Evolutionary conservation across 2,329 filamentous ascomycete genomes (phyloP).

Genomic region (Lachnellula occidentalis): DNA sequence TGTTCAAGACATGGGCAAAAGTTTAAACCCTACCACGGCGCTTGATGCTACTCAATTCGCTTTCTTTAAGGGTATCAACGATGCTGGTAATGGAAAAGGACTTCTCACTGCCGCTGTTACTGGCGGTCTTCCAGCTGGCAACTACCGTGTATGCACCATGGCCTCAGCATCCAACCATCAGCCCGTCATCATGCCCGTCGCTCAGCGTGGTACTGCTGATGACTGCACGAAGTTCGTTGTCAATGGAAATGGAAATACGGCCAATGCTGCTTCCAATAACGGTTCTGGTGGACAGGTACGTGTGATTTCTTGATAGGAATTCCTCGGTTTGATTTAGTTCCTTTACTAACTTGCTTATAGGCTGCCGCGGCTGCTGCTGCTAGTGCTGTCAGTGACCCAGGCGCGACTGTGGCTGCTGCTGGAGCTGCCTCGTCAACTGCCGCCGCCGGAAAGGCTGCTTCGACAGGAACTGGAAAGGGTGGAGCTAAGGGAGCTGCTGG

Average conservation of each 20-base stretch:
- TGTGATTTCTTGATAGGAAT: no score
- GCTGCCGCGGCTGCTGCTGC: constrained; percentile 10
- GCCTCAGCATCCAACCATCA: constrained; percentile 39
- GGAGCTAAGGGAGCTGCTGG: neutral
- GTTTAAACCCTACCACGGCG: constrained; percentile 28
- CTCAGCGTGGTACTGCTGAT: constrained; percentile 41
- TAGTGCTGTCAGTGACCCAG: neutral
- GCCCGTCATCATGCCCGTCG: constrained; percentile 39
- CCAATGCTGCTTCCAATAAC: constrained; percentile 15
- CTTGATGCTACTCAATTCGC: constrained; percentile 32
- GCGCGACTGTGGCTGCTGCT: neutral
- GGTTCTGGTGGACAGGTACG: constrained; percentile 6
- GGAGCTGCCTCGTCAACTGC: neutral
- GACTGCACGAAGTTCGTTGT: constrained; percentile 42
- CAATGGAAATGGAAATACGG: constrained; percentile 20
- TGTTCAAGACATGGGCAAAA: constrained; percentile 33
- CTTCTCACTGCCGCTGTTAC: constrained; percentile 34
- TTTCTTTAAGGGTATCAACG: constrained; percentile 40
- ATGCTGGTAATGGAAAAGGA: constrained; percentile 36
- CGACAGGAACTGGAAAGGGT: constrained; percentile 4
- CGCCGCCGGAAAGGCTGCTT: constrained; percentile 11
- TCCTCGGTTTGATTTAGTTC: no score
- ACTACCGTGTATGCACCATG: constrained; percentile 41
- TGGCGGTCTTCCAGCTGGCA: constrained; percentile 37
- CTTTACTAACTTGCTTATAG: neutral